Conservation (phyloP, 768 basidiomycete genomes). For the Chiua virens region DNA sequence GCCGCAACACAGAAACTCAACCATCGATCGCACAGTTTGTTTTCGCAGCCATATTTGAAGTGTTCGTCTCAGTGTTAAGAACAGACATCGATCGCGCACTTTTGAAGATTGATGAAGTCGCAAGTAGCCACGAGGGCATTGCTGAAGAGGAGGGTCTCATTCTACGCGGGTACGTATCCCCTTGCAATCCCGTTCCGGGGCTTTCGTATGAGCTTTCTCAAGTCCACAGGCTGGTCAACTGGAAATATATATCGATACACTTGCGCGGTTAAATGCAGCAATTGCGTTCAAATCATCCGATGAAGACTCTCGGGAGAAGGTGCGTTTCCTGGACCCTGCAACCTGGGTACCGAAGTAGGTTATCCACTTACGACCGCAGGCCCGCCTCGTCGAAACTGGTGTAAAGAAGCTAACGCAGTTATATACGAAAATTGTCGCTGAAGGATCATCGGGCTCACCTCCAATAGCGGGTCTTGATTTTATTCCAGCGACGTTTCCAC, state of each 20-base stretch:
- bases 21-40: conserved; percentile 67
- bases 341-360: background rate
- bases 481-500: conserved; percentile 53
- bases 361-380: conserved; percentile 29
- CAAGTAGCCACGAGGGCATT: conserved; percentile 71
- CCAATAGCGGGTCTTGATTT: conserved; percentile 60
- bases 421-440: conserved; percentile 87
- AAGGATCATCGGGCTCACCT: conserved; percentile 76
- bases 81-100: conserved; percentile 81
- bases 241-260: conserved; percentile 62
- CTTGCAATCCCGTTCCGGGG: background rate
- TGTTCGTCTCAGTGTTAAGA: background rate
- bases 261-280: conserved; percentile 75
- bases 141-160: conserved; percentile 79
- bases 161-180: conserved; percentile 58
- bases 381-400: conserved; percentile 80
- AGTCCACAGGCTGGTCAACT: conserved; percentile 76
- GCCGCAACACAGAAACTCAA: conserved; percentile 75
- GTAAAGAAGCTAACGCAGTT: conserved; percentile 79
- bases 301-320: conserved; percentile 54
- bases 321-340: conserved; percentile 19
- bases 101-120: conserved; percentile 75
- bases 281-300: conserved; percentile 75
- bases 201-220: background rate
- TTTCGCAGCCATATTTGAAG: background rate